Evolutionary conservation across 2,329 filamentous ascomycete species (phyloP).

Genomic region (Graphilbum fragrans): DNA sequence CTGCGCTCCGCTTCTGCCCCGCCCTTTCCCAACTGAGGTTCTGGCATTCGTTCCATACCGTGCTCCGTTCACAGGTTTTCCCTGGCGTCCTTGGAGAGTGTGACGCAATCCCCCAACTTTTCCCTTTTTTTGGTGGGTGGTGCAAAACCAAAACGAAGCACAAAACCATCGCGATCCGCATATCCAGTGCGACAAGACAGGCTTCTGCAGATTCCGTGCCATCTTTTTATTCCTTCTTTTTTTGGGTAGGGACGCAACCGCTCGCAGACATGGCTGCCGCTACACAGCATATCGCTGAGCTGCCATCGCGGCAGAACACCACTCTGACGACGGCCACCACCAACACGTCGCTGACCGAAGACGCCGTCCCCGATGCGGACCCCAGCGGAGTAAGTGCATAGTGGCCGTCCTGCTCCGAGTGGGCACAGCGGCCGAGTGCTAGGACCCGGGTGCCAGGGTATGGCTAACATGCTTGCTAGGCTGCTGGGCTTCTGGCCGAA

Average conservation of each 20-base stretch:
- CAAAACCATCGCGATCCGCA: too few relatives aligned
- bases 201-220: not conserved
- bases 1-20: too few relatives aligned
- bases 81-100: too few relatives aligned
- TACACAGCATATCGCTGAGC: not conserved
- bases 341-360: constrained; percentile 35
- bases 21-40: too few relatives aligned
- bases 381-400: constrained; percentile 39
- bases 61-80: too few relatives aligned
- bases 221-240: not conserved
- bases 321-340: constrained; percentile 7
- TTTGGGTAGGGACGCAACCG: not conserved
- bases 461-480: constrained; percentile 29
- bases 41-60: too few relatives aligned
- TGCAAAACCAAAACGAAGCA: too few relatives aligned
- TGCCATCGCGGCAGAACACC: constrained; percentile 13
- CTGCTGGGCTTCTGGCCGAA: constrained; percentile 71
- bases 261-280: not conserved
- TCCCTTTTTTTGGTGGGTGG: too few relatives aligned
- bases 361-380: constrained; percentile 45
- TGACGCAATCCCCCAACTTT: too few relatives aligned
- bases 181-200: too few relatives aligned
- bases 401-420: too few relatives aligned
- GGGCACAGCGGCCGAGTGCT: not conserved
- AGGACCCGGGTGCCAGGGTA: not conserved